Evolutionary conservation across 1,284 basidiomycete genomes (phyloP).

Genomic region (Neolentinus lepideus): DNA sequence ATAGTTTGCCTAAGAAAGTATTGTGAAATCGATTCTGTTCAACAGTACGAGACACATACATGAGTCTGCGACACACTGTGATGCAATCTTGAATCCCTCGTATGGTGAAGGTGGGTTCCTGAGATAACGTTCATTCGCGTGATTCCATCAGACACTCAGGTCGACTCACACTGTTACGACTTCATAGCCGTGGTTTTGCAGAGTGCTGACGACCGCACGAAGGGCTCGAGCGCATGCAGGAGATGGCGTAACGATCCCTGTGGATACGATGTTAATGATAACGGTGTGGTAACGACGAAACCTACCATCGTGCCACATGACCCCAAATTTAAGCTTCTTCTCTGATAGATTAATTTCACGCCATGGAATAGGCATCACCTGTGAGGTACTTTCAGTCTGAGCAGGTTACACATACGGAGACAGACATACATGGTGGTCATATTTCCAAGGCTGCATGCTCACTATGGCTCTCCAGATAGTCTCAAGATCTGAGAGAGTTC

Average conservation of each 20-base stretch:
- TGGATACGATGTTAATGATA: not conserved
- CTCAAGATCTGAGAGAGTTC: constrained; percentile 60
- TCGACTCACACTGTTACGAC: constrained; percentile 38
- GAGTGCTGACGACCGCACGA: constrained; percentile 34
- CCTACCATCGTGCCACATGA: constrained; percentile 48
- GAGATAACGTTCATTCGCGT: not conserved
- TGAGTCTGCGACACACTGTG: constrained; percentile 31
- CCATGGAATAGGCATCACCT: not conserved
- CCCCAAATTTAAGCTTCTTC: constrained; percentile 36
- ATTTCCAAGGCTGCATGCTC: constrained; percentile 51
- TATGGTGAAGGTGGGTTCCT: constrained; percentile 25
- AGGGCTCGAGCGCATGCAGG: constrained; percentile 57
- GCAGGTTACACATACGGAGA: not conserved
- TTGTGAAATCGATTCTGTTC: not conserved
- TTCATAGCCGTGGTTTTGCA: constrained; percentile 44
- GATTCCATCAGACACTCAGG: not conserved
- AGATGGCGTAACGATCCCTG: constrained; percentile 42
- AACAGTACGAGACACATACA: constrained; percentile 18
- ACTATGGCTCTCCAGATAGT: constrained; percentile 55
- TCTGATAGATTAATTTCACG: not conserved
- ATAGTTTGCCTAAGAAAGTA: constrained; percentile 2
- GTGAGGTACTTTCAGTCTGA: not conserved
- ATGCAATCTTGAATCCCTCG: constrained; percentile 31
- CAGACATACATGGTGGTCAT: constrained; percentile 33
- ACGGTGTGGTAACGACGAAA: not conserved